Evolutionary conservation across 2,329 filamentous ascomycete species (phyloP), one percentile per base, ranked within the genome.

Genomic region (Trichophyton simii): DNA sequence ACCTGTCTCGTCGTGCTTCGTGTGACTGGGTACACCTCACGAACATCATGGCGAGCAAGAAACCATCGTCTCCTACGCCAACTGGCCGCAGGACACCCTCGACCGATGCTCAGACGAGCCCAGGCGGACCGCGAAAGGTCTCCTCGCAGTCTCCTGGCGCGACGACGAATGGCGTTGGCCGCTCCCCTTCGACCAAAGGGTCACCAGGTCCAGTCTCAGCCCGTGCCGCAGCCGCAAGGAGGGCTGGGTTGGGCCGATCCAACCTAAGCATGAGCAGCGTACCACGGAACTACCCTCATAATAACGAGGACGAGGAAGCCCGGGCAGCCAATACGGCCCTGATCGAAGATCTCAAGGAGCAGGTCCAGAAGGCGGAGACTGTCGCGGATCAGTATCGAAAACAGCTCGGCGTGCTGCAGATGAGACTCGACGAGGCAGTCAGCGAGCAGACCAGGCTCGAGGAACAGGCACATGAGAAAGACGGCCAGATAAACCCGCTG

Each of bases 361-460:
- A 89, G 62, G 79, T 96, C 58, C 83, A 88, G 68, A 89, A 87
- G 73, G 88, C 91, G 22, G 92, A 96, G 75, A 82, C 79, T 58
- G 79, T 83, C 44, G 87, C 87, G 0, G 89, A 94, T 67, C 86
- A 91, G 69, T 87, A 86, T 72, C 85, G 87, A 76, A 92, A 91
- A 74, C 90, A 96, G 76, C 79, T 86, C 60, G 88, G 94, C 63
- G 86, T 95, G 54, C 77, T 97, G 66, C 90, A 96, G 75, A 82
- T 87, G 66, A 85, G 89, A 68, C 81, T 97, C 6, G 91, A 97
- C 70, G 92, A 97, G 67, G 84, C 90, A 54, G 76, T 87, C 62
- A 83, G 84, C 67, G 91, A 96, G 72, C 91, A 96, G 69, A 83
- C 83, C 60, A 89, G 88, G 75, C 78, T 96, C 41, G 94, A 99